Conservation (phyloP, 495 filamentous ascomycete species). For the Penicillium bovifimosum region DNA sequence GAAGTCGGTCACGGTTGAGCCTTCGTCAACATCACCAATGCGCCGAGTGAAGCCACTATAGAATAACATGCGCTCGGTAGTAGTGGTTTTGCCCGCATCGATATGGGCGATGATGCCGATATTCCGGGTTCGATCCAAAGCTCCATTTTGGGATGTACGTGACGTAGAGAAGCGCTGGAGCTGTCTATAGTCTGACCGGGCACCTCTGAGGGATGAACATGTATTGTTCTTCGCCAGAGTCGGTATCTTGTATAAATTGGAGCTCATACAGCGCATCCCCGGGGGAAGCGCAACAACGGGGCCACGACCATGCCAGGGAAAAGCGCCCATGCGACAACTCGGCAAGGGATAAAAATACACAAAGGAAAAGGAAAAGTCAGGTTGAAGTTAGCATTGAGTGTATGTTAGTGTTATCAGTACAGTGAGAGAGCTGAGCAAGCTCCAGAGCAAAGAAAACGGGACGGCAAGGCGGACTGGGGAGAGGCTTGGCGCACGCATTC, state of each 20-base stretch:
- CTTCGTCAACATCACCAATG: conserved; percentile 96
- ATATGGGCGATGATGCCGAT: conserved; percentile 99
- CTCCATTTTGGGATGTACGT: conserved; percentile 20
- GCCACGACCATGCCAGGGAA: conserved; percentile 29
- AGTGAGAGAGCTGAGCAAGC: neutral
- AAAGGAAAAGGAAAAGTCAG: conserved; percentile 1
- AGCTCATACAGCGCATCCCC: conserved; percentile 25
- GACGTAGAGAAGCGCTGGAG: conserved; percentile 26
- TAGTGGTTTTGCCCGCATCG: conserved; percentile 98
- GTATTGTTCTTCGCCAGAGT: conserved; percentile 9
- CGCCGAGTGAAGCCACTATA: conserved; percentile 85
- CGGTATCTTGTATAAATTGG: conserved; percentile 13
- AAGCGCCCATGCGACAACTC: conserved; percentile 9
- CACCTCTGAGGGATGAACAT: conserved; percentile 2
- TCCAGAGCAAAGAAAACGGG: conserved; percentile 8
- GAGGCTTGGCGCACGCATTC: conserved; percentile 20
- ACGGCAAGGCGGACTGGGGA: conserved; percentile 11
- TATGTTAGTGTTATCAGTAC: neutral
- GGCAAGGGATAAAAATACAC: conserved; percentile 1
- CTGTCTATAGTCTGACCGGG: conserved; percentile 1
- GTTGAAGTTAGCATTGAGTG: conserved; percentile 8
- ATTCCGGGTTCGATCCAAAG: conserved; percentile 67
- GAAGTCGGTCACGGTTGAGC: conserved; percentile 96
- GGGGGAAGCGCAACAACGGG: conserved; percentile 33
- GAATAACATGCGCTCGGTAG: conserved; percentile 98